Conservation (phyloP, 805 yeast genomes). For the Kuraishia piskuri region DNA sequence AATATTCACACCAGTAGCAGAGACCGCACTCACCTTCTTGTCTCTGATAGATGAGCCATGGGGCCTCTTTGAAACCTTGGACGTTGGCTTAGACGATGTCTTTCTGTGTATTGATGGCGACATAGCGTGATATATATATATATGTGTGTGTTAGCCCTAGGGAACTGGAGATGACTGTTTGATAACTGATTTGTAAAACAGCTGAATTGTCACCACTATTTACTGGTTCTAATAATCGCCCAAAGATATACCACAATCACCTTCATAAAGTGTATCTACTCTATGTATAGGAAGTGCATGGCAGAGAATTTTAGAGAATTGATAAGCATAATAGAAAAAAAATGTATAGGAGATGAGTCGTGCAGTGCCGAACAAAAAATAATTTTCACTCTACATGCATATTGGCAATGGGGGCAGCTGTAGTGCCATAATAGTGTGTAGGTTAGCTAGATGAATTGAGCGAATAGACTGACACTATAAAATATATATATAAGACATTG, state of each 20-base stretch:
- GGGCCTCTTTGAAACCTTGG: background rate
- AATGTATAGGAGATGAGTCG: background rate
- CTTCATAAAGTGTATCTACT: too few species aligned
- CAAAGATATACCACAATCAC: too few species aligned
- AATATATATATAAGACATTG: too few species aligned
- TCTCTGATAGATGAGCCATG: background rate
- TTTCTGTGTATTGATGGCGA: constrained; percentile 4
- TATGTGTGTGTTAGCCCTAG: too few species aligned
- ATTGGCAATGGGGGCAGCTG: background rate
- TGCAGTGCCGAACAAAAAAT: background rate
- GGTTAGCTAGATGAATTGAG: background rate
- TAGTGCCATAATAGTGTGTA: background rate
- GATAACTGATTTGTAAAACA: too few species aligned
- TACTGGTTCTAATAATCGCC: too few species aligned
- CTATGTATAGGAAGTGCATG: background rate
- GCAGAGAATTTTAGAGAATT: background rate
- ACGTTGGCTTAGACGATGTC: background rate
- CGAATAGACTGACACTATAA: too few species aligned
- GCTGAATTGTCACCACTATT: too few species aligned
- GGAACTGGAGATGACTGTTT: too few species aligned
- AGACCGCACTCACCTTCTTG: constrained; percentile 7
- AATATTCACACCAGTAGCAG: constrained; percentile 16
- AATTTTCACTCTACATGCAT: background rate
- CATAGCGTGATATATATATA: constrained; percentile 4
- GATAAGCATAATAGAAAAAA: background rate